These are phyloP conservation scores for Pelargonium australe DNA, from an alignment of 441 rosid genomes.

Conservation along the genomic window DNA sequence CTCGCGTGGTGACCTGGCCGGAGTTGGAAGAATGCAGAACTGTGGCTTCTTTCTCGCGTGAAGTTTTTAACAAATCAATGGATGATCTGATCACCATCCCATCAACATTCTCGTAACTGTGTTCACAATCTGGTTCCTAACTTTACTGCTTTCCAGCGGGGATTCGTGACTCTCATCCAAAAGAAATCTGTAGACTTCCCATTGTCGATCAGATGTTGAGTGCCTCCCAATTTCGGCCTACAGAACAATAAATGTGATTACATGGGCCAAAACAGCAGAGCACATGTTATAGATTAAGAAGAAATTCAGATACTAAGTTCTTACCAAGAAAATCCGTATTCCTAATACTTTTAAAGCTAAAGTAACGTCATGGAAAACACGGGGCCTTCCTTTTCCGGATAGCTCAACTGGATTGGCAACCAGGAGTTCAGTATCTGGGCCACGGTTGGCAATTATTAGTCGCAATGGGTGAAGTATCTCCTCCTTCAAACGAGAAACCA, in stretches of 20 bases:
- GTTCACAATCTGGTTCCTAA: conserved; percentile 41
- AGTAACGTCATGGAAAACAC: conserved; percentile 54
- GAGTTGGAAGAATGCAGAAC: too few species aligned
- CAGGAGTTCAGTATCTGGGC: conserved; percentile 52
- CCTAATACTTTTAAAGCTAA: conserved; percentile 42
- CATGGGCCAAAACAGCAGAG: not conserved
- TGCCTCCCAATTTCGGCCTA: conserved; percentile 62
- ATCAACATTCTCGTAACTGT: conserved; percentile 43
- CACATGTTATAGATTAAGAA: too few species aligned
- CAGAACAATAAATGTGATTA: not conserved
- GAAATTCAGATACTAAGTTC: conserved; percentile 4
- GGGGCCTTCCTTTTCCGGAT: conserved; percentile 59
- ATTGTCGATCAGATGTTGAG: conserved; percentile 38
- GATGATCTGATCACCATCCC: conserved; percentile 41
- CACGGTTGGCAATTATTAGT: conserved; percentile 44
- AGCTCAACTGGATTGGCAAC: conserved; percentile 59
- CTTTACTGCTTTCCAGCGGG: conserved; percentile 34
- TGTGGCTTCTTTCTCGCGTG: too few species aligned
- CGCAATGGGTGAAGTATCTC: conserved; percentile 48
- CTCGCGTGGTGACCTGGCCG: too few species aligned
- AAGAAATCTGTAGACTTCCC: conserved; percentile 64
- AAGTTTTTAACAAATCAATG: too few species aligned
- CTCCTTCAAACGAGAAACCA: conserved; percentile 43
- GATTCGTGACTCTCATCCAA: conserved; percentile 40
- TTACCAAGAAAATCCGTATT: conserved; percentile 49